Evolutionary conservation across 1,284 basidiomycete genomes (phyloP), one percentile per base, ranked within the genome.

Genomic region (Cryptococcus sp.): DNA sequence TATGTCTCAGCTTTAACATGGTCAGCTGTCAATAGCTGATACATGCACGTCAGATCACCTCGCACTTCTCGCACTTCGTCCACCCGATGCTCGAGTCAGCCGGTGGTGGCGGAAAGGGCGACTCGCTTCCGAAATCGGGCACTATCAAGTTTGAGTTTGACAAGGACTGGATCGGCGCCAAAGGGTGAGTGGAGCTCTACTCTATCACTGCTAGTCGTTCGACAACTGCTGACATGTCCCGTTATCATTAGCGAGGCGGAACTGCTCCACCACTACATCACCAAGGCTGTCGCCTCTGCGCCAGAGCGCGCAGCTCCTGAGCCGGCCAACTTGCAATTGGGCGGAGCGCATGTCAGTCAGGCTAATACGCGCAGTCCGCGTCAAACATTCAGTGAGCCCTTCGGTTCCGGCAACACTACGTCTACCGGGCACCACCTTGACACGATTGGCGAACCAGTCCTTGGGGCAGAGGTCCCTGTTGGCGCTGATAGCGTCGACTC

Each of bases 81-180:
- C 63, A 65, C 25, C 50, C 57, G 2, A 62, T 60, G 47, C 38
- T 60, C 16, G 67, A 61, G 22, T 27, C 56, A 17, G 46, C 58
- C 15, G 30, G 30, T 35, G 61, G 57, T 6, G 17, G 38, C 3
- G 47, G 50, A 50, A 60, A 60, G 35, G 23, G 39, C 22, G 58
- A 60, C 13, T 13, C 16, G 15, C 54, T 45, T 46, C 60, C 66
- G 42, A 73, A 73, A 59, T 56, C 66, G 0, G 75, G 75, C 7
- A 55, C 55, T 22, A 65, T 77, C 67, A 67, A 65, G 50, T 72
- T 77, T 57, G 73, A 76, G 54, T 77, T 77, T 61, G 68, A 72
- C 67, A 70, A 69, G 54, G 75, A 74, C 55, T 77, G 71, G 73
- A 68, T 77, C 38, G 74, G 74, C 27, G 72, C 68, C 48, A 77